Evolutionary conservation across 2,329 filamentous ascomycete genomes (phyloP).

Genomic region (Epichloe festucae): DNA sequence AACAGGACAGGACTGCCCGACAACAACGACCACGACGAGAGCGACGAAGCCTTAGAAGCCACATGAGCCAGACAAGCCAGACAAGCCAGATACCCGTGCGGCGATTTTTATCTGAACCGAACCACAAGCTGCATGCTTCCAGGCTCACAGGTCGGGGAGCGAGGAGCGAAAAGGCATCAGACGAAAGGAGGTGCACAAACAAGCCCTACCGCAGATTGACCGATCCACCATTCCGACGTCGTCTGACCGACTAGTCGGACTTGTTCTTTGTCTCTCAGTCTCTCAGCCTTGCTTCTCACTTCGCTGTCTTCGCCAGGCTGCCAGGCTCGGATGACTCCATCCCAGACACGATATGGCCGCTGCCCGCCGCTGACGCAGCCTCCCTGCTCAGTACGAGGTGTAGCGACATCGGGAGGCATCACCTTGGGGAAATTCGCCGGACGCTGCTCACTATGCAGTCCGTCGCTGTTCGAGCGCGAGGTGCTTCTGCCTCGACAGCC

Average conservation of each 20-base stretch:
- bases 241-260: not conserved
- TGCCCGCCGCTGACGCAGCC: conserved; percentile 6
- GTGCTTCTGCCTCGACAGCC: not conserved
- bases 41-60: no score
- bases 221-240: not conserved
- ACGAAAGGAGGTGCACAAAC: not conserved
- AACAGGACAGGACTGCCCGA: no score
- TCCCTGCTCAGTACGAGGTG: conserved; percentile 4
- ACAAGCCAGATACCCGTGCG: no score
- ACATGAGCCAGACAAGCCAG: no score
- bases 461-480: not conserved
- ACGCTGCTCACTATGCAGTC: not conserved
- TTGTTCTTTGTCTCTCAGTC: not conserved
- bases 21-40: no score
- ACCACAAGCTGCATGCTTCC: no score
- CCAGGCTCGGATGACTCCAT: conserved; percentile 3
- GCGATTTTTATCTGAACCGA: no score
- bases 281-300: not conserved
- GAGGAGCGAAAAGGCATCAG: not conserved
- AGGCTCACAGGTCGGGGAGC: not conserved
- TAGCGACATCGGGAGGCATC: not conserved
- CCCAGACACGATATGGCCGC: conserved; percentile 5
- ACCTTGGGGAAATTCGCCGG: not conserved
- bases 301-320: not conserved
- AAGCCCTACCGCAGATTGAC: not conserved